Evolutionary conservation across 768 basidiomycete genomes (phyloP), one percentile per base, ranked within the genome.

Genomic region (Lactarius indigo): DNA sequence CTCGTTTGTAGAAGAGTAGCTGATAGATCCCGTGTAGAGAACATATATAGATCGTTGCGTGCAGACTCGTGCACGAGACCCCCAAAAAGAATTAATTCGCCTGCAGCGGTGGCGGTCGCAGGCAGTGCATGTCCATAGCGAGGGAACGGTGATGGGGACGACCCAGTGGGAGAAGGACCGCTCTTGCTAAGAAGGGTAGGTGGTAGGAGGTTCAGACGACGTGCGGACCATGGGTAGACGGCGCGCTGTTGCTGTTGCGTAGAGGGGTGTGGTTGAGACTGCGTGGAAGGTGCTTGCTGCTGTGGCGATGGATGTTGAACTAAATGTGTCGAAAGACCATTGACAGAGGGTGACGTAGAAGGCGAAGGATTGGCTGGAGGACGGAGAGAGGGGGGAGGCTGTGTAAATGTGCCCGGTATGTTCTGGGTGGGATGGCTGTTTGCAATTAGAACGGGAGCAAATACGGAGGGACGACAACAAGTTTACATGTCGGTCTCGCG

Each of bases 51-150:
- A 78, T 99, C 97, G 77, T 97, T 97, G 60, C 89, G 85, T 39
- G 95, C 89, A 10, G 85, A 79, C 74, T 98, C 96, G 44, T 90
- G 86, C 18, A 98, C 95, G 66, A 99, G 90, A 69, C 97, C 97
- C 68, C 97, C 97, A 70, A 99, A 99, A 68, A 99, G 83, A 78
- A 94, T 96, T 69, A 99, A 87, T 72, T 98, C 95, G 9, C 97
- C 97, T 7, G 81, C 83, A n/a, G 84, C 74, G 28, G 88, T 89
- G 2, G 92, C 85, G 9, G 83, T 84, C 6, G 90, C 84, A 10
- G 95, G 95, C 6, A 98, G 85, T 15, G 96, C 89, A 74, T 97
- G 93, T 30, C 96, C 97, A 74, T 98, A 99, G 50, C 96, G 88
- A 30, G 97, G 96, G 77, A 98, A 98, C 0, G 96, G 96, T 1